phyloP scores from a whole-genome alignment of 192 early-diverging fungal species.

The Coemansia sp. region DNA sequence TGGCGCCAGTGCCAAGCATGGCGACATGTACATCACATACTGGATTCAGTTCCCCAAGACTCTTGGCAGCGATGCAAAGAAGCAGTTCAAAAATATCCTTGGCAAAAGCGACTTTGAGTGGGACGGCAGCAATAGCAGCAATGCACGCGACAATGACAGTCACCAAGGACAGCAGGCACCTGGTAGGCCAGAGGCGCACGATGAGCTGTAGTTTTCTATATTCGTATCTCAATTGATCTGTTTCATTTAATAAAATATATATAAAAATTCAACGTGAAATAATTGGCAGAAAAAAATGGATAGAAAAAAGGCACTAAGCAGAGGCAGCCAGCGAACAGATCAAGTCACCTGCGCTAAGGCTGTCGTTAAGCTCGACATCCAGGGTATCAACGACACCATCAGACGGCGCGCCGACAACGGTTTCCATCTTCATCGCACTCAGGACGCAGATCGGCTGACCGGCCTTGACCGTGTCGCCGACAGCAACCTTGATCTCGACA shows the following conservation, averaged over 20 bases:
- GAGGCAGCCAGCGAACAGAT: slow-evolving; percentile 54
- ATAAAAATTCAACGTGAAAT: slow-evolving; percentile 9
- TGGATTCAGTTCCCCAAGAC: slow-evolving; percentile 73
- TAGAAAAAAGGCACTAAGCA: no score
- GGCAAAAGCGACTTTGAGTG: slow-evolving; percentile 20
- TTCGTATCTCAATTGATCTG: no score
- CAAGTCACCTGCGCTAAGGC: slow-evolving; percentile 79
- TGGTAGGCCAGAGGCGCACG: slow-evolving; percentile 11
- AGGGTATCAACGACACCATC: slow-evolving; percentile 76
- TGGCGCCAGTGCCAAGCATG: slow-evolving; percentile 11
- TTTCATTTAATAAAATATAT: background rate
- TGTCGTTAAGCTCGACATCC: slow-evolving; percentile 72
- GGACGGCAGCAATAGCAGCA: slow-evolving; percentile 27
- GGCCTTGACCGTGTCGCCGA: slow-evolving; percentile 78
- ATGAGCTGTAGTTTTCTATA: slow-evolving; percentile 35
- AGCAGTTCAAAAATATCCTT: slow-evolving; percentile 14
- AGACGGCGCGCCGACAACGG: slow-evolving; percentile 79
- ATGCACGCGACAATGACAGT: background rate
- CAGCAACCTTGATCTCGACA: slow-evolving; percentile 85
- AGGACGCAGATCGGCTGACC: slow-evolving; percentile 91
- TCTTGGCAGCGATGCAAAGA: slow-evolving; percentile 11
- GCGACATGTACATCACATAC: slow-evolving; percentile 89
- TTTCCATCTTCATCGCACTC: slow-evolving; percentile 99
- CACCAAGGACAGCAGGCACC: slow-evolving; percentile 32
- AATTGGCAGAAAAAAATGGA: slow-evolving; percentile 7